Evolutionary conservation across 2,329 filamentous ascomycete species (phyloP).

Genomic region (Xylariaceae sp.): DNA sequence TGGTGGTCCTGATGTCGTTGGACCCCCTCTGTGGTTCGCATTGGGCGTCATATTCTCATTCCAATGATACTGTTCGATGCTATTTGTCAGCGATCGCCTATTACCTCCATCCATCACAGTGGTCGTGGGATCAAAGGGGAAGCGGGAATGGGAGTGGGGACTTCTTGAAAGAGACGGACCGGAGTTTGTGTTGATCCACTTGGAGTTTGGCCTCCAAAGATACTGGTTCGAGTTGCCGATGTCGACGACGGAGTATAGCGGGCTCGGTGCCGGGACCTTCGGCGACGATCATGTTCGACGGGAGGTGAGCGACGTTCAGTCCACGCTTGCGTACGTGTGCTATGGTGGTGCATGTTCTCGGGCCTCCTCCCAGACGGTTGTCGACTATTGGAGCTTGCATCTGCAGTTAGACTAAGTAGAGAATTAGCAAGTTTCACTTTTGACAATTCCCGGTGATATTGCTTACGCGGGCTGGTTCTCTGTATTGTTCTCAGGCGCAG

Average conservation of each 20-base stretch:
- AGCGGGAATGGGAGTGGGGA: conserved; percentile 14
- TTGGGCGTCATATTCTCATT: conserved; percentile 12
- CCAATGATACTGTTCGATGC: conserved; percentile 21
- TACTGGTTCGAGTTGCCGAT: conserved; percentile 18
- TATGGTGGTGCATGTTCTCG: conserved; percentile 10
- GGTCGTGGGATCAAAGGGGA: conserved; percentile 11
- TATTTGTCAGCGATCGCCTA: conserved; percentile 18
- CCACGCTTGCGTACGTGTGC: conserved; percentile 19
- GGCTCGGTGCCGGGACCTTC: conserved; percentile 29
- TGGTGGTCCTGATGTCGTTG: conserved; percentile 12
- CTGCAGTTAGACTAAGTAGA: conserved; percentile 10
- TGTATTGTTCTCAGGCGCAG: background rate
- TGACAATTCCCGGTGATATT: background rate
- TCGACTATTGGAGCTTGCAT: conserved; percentile 2
- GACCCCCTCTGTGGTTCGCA: conserved; percentile 17
- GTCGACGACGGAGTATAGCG: conserved; percentile 22
- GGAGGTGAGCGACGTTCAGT: conserved; percentile 30
- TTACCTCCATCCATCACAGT: conserved; percentile 4
- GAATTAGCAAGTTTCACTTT: conserved; percentile 5
- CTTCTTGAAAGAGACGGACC: conserved; percentile 23
- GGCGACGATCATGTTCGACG: conserved; percentile 28
- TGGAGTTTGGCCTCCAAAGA: conserved; percentile 15
- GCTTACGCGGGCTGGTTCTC: conserved; percentile 9
- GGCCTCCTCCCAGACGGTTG: conserved; percentile 16
- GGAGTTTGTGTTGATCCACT: conserved; percentile 22